Conservation (phyloP, 371 early-diverging fungal genomes). For the Apophysomyces sp. region DNA sequence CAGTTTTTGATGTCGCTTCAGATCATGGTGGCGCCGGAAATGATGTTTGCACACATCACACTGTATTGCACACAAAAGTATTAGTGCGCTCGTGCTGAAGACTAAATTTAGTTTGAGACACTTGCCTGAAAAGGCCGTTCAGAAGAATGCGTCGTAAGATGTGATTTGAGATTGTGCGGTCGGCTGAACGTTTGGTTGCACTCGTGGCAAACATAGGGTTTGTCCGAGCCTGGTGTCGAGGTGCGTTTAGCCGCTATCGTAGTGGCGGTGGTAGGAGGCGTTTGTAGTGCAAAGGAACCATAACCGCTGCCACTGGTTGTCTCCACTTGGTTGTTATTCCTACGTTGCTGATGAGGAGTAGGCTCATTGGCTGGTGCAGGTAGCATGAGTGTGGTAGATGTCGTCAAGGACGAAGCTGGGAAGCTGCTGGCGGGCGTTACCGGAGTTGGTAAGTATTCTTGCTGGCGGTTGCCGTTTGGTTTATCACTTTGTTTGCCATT, state of each 20-base stretch:
- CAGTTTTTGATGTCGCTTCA: slow-evolving; percentile 62
- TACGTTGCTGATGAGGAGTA: neutral
- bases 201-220: slow-evolving; percentile 32
- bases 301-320: slow-evolving; percentile 3
- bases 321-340: neutral
- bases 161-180: slow-evolving; percentile 51
- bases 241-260: neutral
- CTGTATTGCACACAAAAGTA: slow-evolving; percentile 16
- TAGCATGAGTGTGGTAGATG: neutral
- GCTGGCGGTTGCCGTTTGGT: neutral
- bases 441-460: slow-evolving; percentile 20
- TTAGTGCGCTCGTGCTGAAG: neutral
- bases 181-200: slow-evolving; percentile 44
- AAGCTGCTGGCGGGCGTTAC: slow-evolving; percentile 21
- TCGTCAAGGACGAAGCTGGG: slow-evolving; percentile 2
- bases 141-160: slow-evolving; percentile 45
- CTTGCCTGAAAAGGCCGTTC: slow-evolving; percentile 45
- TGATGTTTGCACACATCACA: slow-evolving; percentile 38
- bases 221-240: slow-evolving; percentile 4
- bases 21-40: slow-evolving; percentile 62
- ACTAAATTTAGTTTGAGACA: slow-evolving; percentile 4
- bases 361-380: neutral
- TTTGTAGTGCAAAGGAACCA: neutral
- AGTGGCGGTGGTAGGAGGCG: neutral
- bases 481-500: neutral